These are phyloP conservation scores for Ceratobasidium sp. DNA, from an alignment of 1,284 basidiomycete genomes.

Conservation along the genomic window DNA sequence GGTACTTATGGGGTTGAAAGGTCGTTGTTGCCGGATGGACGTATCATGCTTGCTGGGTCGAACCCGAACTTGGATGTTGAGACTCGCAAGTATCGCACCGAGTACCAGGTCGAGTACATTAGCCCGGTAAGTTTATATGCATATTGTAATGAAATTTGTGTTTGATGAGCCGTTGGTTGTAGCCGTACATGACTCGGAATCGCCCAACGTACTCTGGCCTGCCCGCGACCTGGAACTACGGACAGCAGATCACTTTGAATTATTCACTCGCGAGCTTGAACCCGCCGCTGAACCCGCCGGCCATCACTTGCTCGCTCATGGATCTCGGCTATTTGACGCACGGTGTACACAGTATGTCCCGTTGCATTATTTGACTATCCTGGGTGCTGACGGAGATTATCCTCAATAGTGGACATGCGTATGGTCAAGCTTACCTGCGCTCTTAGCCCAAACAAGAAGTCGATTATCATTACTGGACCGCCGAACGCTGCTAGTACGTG, in stretches of 20 bases:
- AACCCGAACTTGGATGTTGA: conserved; percentile 83
- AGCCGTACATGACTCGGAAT: conserved; percentile 50
- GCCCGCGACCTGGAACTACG: conserved; percentile 63
- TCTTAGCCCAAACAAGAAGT: conserved; percentile 56
- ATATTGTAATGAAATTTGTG: background rate
- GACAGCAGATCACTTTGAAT: conserved; percentile 58
- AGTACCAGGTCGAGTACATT: conserved; percentile 85
- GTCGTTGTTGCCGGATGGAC: conserved; percentile 80
- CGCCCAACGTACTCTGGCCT: conserved; percentile 64
- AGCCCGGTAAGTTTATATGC: conserved; percentile 62
- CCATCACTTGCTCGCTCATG: conserved; percentile 68
- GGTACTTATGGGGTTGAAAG: background rate
- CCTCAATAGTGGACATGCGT: conserved; percentile 66
- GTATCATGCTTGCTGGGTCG: conserved; percentile 79
- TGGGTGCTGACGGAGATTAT: background rate
- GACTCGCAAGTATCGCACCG: conserved; percentile 71
- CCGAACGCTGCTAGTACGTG: conserved; percentile 54
- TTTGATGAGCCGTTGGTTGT: conserved; percentile 7
- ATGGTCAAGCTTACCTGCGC: conserved; percentile 69
- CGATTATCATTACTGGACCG: conserved; percentile 66
- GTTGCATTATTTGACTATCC: background rate
- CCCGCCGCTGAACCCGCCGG: conserved; percentile 51
- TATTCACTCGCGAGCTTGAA: conserved; percentile 20
- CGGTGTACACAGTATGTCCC: conserved; percentile 65
- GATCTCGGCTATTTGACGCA: conserved; percentile 83